Percentiles rank a stretch among this genome's conserved stretches.
Evolutionary conservation across 768 basidiomycete genomes (phyloP).

Genomic region (Tremella fuciformis): DNA sequence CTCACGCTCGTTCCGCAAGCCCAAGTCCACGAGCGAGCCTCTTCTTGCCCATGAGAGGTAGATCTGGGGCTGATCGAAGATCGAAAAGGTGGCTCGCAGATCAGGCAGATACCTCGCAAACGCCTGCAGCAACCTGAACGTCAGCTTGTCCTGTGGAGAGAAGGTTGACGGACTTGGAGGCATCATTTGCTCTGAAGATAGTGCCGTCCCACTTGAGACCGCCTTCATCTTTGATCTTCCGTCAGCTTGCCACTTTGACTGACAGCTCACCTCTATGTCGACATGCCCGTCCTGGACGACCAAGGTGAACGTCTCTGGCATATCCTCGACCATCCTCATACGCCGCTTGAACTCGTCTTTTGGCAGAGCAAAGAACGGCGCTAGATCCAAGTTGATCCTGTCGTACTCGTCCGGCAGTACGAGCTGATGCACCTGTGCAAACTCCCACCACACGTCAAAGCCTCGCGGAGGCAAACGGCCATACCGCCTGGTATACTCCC

Average conservation of each 20-base stretch:
- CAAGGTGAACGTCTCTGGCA: conserved; percentile 50
- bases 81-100: conserved; percentile 48
- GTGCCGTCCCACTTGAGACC: conserved; percentile 50
- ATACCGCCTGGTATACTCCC: conserved; percentile 52
- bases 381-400: conserved; percentile 49
- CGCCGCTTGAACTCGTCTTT: conserved; percentile 47
- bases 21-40: conserved; percentile 43
- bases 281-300: conserved; percentile 41
- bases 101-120: conserved; percentile 44
- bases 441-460: conserved; percentile 53
- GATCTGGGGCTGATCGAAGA: conserved; percentile 51
- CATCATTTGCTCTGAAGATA: conserved; percentile 40
- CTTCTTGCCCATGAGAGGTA: conserved; percentile 48
- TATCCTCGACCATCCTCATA: conserved; percentile 47
- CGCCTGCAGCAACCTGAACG: conserved; percentile 28
- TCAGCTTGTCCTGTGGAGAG: conserved; percentile 17
- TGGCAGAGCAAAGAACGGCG: conserved; percentile 50
- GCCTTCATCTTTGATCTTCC: conserved; percentile 43
- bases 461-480: conserved; percentile 53
- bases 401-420: conserved; percentile 51
- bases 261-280: conserved; percentile 35
- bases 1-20: conserved; percentile 45
- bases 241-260: conserved; percentile 32
- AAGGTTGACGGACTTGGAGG: conserved; percentile 24
- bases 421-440: conserved; percentile 36